Evolutionary conservation across 441 rosid species (phyloP).

Genomic region (Raphanus hybrid): DNA sequence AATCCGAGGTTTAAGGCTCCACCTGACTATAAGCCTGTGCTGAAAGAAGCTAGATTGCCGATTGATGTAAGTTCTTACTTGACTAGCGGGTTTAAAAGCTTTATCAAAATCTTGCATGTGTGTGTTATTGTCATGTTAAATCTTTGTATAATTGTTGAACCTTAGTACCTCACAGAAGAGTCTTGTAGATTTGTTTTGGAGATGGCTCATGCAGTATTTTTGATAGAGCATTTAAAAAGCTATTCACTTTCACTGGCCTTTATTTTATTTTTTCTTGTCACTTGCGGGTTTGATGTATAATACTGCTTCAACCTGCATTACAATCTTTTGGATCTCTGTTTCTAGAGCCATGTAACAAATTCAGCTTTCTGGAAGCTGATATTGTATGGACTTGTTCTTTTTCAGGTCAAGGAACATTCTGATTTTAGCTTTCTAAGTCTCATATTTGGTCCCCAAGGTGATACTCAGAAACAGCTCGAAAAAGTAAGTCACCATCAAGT

Average conservation of each 20-base stretch:
- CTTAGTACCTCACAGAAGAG: constrained; percentile 12
- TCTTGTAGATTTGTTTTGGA: constrained; percentile 2
- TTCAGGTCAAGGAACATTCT: constrained; percentile 76
- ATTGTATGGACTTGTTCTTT: constrained; percentile 25
- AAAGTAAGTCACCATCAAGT: constrained; percentile 51
- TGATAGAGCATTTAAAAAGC: constrained; percentile 1
- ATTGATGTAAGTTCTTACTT: constrained; percentile 66
- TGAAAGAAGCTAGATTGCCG: constrained; percentile 77
- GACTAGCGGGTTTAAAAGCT: background rate
- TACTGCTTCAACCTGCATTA: background rate
- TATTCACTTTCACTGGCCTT: background rate
- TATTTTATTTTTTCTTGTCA: background rate
- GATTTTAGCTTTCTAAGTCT: constrained; percentile 74
- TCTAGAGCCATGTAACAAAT: background rate
- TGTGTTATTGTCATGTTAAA: constrained; percentile 9
- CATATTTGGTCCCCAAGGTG: constrained; percentile 82
- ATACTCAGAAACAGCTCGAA: constrained; percentile 74
- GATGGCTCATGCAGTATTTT: background rate
- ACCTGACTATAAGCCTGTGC: constrained; percentile 77
- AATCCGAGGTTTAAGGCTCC: constrained; percentile 88
- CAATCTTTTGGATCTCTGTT: constrained; percentile 3
- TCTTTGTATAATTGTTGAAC: background rate
- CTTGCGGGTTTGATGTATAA: background rate
- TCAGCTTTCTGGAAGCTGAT: constrained; percentile 13
- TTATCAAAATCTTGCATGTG: constrained; percentile 13